Percentiles rank a stretch among this genome's conserved stretches.
These are phyloP conservation scores for Hypocreales sp. DNA, from an alignment of 2,329 filamentous ascomycete species.

Conservation along the genomic window DNA sequence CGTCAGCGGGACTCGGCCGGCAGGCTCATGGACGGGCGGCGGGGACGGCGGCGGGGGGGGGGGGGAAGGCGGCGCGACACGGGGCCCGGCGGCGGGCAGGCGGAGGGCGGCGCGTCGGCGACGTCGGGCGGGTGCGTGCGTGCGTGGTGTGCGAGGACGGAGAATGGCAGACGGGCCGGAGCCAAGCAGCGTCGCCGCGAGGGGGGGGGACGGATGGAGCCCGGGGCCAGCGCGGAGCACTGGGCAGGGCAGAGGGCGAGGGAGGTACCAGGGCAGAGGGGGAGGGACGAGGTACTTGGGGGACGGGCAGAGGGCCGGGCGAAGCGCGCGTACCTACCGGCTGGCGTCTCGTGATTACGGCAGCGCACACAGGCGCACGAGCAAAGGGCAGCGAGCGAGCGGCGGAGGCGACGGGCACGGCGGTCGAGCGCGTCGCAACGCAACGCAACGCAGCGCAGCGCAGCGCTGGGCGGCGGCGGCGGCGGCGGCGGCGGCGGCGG, in stretches of 20 bases:
- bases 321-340: constrained; percentile 1
- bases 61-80: constrained; percentile 32
- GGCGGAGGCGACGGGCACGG: too few species aligned
- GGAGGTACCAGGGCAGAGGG: background rate
- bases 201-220: too few species aligned
- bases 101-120: constrained; percentile 14
- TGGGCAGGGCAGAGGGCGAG: too few species aligned
- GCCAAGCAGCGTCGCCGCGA: too few species aligned
- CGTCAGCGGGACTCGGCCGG: constrained; percentile 30
- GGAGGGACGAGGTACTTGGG: constrained; percentile 1
- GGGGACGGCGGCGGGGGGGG: constrained; percentile 24
- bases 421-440: too few species aligned
- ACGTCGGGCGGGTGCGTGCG: constrained; percentile 5
- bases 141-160: constrained; percentile 12
- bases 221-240: too few species aligned
- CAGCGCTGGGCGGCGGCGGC: too few species aligned
- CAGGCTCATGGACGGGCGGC: constrained; percentile 22
- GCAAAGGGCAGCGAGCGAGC: background rate
- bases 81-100: constrained; percentile 22
- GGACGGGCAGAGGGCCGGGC: background rate
- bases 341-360: background rate
- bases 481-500: constrained; percentile 1
- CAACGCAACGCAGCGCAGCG: too few species aligned
- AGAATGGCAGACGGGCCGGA: constrained; percentile 8
- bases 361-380: background rate